Evolutionary conservation across 208 protist species (phyloP).

Genomic region (Leishmania lainsoni): DNA sequence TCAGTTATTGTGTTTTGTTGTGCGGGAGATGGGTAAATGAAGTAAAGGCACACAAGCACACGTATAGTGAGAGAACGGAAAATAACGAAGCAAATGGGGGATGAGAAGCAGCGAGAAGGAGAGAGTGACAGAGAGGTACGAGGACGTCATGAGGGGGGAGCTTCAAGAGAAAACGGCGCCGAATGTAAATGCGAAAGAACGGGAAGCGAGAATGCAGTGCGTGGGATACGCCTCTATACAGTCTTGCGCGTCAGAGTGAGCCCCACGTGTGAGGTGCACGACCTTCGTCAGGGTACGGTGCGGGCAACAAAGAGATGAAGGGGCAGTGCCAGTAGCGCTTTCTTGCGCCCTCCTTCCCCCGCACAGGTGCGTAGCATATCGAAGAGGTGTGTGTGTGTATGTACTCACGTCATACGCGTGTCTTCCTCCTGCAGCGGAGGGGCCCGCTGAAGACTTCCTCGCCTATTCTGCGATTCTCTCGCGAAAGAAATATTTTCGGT

Average conservation of each 20-base stretch:
- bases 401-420: background rate
- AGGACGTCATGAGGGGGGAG: background rate
- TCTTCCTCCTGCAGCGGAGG: background rate
- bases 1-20: background rate
- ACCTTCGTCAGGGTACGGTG: background rate
- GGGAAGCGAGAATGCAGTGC: background rate
- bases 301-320: background rate
- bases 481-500: background rate
- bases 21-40: background rate
- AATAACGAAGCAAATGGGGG: background rate
- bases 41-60: background rate
- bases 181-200: background rate
- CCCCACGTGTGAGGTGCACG: background rate
- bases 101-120: background rate
- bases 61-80: background rate
- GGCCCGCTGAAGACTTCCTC: background rate
- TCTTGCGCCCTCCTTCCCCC: background rate
- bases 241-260: too few species aligned
- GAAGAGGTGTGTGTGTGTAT: background rate
- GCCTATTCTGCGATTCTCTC: background rate
- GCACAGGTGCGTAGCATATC: background rate
- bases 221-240: too few species aligned
- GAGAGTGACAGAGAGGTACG: background rate
- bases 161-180: too few species aligned
- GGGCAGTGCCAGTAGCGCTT: background rate